Percentiles rank a stretch among this genome's conserved stretches.
Evolutionary conservation across 257 asterid species (phyloP).

Genomic region (Jaltomata sinuosa): DNA sequence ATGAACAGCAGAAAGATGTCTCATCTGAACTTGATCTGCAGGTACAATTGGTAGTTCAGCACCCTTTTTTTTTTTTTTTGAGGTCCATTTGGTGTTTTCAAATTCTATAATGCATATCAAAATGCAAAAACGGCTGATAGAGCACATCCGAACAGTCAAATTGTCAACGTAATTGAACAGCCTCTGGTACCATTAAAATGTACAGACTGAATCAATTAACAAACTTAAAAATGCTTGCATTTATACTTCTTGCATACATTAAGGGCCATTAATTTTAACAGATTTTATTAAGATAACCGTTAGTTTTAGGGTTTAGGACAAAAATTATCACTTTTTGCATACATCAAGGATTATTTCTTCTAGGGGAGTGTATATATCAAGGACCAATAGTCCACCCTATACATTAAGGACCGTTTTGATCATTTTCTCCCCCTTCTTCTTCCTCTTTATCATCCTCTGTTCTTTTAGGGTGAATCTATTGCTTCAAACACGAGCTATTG

Average conservation of each 20-base stretch:
- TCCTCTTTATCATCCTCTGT: background rate
- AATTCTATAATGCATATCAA: background rate
- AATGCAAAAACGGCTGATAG: background rate
- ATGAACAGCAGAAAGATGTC: conserved; percentile 31
- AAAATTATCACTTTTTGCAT: background rate
- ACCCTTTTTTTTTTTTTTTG: background rate
- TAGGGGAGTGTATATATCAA: background rate
- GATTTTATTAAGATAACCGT: background rate
- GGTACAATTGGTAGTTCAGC: conserved; percentile 25
- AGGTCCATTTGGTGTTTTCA: background rate
- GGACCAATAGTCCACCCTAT: background rate
- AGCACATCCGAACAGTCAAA: background rate
- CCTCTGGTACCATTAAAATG: background rate
- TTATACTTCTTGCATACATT: background rate
- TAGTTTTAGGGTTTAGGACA: background rate
- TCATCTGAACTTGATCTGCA: conserved; percentile 45
- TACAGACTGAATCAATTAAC: background rate
- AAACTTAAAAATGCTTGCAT: background rate
- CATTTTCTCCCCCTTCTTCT: background rate
- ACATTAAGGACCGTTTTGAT: background rate
- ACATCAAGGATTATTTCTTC: background rate
- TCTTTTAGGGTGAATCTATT: background rate
- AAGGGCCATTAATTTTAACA: background rate
- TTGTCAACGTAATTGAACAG: background rate
- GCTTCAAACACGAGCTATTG: background rate